Base-by-base conservation (phyloP, 352 stramenopile species). In the Salisapilia sapeloensis region DNA sequence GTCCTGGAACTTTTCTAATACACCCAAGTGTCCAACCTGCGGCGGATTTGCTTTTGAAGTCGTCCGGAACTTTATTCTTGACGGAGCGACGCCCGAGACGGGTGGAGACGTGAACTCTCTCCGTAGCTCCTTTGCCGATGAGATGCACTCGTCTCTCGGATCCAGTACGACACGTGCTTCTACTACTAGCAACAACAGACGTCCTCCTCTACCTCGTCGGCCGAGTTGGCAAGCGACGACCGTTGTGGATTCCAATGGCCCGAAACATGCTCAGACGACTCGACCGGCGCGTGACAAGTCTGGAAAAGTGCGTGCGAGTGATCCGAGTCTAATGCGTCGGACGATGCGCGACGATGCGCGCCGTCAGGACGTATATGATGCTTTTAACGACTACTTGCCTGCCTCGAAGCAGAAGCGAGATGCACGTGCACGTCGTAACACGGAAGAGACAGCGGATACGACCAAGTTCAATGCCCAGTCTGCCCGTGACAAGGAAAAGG, bases 11-110 rank as follows among this genome's bases (percentile, higher is more conserved):
- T 90, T 90, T 37, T 85, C 71, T 4, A 78, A 66, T 35, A 61
- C 67, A 32, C 70, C 75, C 35, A 90, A 90, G 44, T 90, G 75
- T 21, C 71, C 75, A 2, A 85, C 69, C 3, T 90, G 75, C 33
- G 75, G 67, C 19, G 75, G 75, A 2, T 82, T 67, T 38, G 66
- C 71, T 7, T 86, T 86, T 31, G 62, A 86, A 11, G 54, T 82
- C 19, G 71, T 86, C 30, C 62, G 67, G 25, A 83, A 77, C 43
- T 86, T 86, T 50, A 54, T 82, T 11, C 33, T 83, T 10, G 71
- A 86, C 26, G 53, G 63, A 4, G 60, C 53, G 11, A 54, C 64
- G 18, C 38, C 62, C 2, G 50, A 71, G 0, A 43, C 56, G 2
- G 67, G 70, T 12, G 60, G 53, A 4, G 58, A 75, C 38, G 80